Evolutionary conservation across 306 rosid genomes (phyloP).

Genomic region (Citrullus mucosospermus): DNA sequence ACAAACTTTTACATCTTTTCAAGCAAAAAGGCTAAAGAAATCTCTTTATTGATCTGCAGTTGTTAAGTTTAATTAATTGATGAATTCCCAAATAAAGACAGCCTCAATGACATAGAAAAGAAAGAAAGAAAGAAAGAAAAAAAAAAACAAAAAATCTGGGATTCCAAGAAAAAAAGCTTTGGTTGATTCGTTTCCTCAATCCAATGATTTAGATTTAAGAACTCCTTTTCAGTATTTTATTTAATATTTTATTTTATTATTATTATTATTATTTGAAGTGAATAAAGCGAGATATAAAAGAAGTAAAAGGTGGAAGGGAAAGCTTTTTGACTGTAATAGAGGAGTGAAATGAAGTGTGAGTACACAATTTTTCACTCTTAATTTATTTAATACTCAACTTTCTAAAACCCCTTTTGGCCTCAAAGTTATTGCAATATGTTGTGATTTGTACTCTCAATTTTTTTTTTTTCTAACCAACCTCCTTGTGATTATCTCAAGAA

Average conservation of each 20-base stretch:
- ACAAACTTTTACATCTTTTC: background rate
- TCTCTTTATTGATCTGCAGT: background rate
- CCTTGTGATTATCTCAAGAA: background rate
- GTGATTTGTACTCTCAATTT: background rate
- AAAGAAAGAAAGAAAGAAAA: background rate
- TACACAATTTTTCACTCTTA: slow-evolving; percentile 25
- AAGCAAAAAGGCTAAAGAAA: background rate
- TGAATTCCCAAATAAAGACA: background rate
- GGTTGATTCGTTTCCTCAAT: slow-evolving; percentile 29
- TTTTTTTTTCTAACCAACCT: background rate
- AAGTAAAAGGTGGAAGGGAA: slow-evolving; percentile 25
- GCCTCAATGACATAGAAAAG: slow-evolving; percentile 2
- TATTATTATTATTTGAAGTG: background rate
- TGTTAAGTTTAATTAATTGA: background rate
- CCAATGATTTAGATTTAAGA: slow-evolving; percentile 39
- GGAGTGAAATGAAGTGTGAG: slow-evolving; percentile 5
- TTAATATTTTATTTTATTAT: background rate
- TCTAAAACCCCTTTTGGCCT: slow-evolving; percentile 28
- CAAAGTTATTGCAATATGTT: slow-evolving; percentile 25
- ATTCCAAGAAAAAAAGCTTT: slow-evolving; percentile 26
- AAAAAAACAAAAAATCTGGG: slow-evolving; percentile 10
- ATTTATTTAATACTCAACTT: slow-evolving; percentile 20
- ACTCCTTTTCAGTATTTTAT: background rate
- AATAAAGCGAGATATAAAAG: slow-evolving; percentile 14
- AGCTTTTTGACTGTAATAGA: slow-evolving; percentile 43